Evolutionary conservation across 257 asterid genomes (phyloP), one percentile per base, ranked within the genome.

Genomic region (Solanum commersonii): DNA sequence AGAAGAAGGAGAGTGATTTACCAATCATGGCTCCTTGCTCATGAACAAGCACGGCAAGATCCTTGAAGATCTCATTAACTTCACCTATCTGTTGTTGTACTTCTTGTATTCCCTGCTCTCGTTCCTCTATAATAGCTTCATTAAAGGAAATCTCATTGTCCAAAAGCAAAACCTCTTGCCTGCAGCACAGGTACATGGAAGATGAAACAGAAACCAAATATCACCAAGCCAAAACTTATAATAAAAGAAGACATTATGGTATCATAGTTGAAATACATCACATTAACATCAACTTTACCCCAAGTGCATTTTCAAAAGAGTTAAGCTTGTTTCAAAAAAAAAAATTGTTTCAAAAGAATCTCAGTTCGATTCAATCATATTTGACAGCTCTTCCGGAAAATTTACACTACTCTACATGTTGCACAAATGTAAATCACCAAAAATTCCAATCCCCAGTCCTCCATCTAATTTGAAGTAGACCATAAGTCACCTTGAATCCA

Each of bases 11-110:
- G 84, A 76, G 83, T 44, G 29, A 63, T n/a, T 86, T 93, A 95
- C 99, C 99, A 42, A 97, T 96, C 97, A 93, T 94, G 87, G 94
- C 89, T 90, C 99, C 98, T 93, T 97, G 99, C 84, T 96, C 99
- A 11, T 96, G 98, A 90, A 97, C 98, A 77, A 96, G 90, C 52
- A 97, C 98, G 0, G 98, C 98, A 18, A 97, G 95, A 91, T 96
- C 99, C 91, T 96, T 97, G 94, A 97, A 96, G 84, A 97, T 96
- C 92, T 95, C 98, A 89, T 95, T 96, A 67, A 97, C 99, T 95
- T 97, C 98, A 44, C 98, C 98, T 83, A 97, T 97, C 88, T 96
- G 98, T 81, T 97, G 97, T 74, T 96, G 98, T 73, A 97, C 96
- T 92, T 97, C 99, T 81, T 97, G 93, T 90, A 97, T 95, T 20